Evolutionary conservation across 1,139 yeast species (phyloP), one percentile per base, ranked within the genome.

Genomic region (Debaryomyces singareniensis): DNA sequence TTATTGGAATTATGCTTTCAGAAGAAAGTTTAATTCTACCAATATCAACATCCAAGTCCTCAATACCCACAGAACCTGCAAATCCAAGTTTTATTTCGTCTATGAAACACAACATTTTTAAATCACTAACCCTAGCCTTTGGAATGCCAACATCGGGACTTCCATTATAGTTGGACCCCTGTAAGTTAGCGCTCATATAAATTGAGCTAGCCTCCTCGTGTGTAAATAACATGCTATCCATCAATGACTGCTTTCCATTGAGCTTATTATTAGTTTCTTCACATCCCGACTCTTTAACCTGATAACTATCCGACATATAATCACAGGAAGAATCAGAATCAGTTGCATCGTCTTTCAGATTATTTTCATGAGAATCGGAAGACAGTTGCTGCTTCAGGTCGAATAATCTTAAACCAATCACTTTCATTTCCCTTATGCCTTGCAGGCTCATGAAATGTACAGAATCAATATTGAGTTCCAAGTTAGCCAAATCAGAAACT

Each of bases 181-280:
- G 61, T 0, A 80, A 76, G 2, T 77, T 62, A 1, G 96, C 95
- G 53, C 95, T 84, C 89, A 84, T 76, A 48, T 84, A 86, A 20
- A 86, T 69, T 2, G 93, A 78, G 28, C 76, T 71, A 2, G 83
- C 81, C 38, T 80, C 82, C 31, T 72, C 78, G 32, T 75, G 81
- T 0, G 91, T 76, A 43, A 78, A 78, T 24, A 77, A 63, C 58
- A 76, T 69, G 43, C 87, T 78, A 29, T 75, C 73, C 57, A 72
- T 58, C 35, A 83, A 45, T 0, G 71, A 64, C 24, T 55, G 61
- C 5, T 65, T 61, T 1, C 60, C 62, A 15, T 52, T 51, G 22
- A 57, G 59, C 29, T 51, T 44, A 9, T 51, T 50, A 6, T 47
- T 48, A 7, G 41, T 45, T 20, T 30, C 34, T n/a, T n/a, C n/a